phyloP scores from a whole-genome alignment of 2,329 filamentous ascomycete species.

The Westerdykella aurantiaca region DNA sequence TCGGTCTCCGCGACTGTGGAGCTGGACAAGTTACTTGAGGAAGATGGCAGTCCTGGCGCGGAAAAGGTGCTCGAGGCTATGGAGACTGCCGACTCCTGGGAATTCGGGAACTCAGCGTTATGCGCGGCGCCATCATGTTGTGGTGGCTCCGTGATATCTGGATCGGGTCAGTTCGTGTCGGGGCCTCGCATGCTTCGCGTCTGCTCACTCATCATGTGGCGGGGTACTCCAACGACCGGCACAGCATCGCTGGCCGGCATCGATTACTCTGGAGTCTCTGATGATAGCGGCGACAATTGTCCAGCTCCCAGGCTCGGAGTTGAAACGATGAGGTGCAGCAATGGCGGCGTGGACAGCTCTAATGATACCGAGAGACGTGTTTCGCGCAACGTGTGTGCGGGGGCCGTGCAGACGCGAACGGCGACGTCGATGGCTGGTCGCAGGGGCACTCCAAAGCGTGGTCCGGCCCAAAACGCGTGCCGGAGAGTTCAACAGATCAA shows the following conservation, averaged over 20 bases:
- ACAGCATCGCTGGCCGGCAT: not conserved
- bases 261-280: not conserved
- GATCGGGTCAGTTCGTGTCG: not conserved
- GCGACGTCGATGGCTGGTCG: no score
- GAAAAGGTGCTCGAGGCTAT: conserved; percentile 30
- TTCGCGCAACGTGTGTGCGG: not conserved
- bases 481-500: no score
- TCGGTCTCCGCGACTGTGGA: conserved; percentile 26
- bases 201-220: not conserved
- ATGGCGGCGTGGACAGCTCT: not conserved
- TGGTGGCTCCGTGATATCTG: not conserved
- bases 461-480: no score
- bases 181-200: not conserved
- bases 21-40: conserved; percentile 31
- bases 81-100: conserved; percentile 33
- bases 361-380: not conserved
- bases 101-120: conserved; percentile 13
- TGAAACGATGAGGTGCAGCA: not conserved
- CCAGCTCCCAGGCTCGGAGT: not conserved
- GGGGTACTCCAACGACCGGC: not conserved
- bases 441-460: no score
- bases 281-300: no score
- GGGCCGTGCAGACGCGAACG: not conserved
- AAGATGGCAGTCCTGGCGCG: conserved; percentile 26
- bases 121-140: not conserved